These are phyloP conservation scores for Russula foetens DNA, from an alignment of 768 basidiomycete genomes.

Conservation along the genomic window DNA sequence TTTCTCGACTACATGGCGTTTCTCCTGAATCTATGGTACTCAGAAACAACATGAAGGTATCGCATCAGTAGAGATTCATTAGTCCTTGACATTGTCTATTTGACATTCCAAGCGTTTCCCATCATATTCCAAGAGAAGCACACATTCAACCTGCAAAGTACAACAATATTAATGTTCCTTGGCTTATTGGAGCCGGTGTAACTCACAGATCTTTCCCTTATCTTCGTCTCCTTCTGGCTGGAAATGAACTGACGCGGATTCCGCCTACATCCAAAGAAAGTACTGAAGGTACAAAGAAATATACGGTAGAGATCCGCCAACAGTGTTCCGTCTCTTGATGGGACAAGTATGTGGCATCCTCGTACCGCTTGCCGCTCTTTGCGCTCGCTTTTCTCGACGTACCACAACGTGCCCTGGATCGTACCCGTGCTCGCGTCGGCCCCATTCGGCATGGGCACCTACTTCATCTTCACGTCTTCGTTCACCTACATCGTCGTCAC, in stretches of 20 bases:
- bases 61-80: slow-evolving; percentile 29
- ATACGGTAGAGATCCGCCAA: slow-evolving; percentile 44
- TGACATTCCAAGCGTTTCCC: slow-evolving; percentile 51
- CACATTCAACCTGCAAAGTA: slow-evolving; percentile 45
- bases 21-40: slow-evolving; percentile 60
- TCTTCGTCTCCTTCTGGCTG: too few species aligned
- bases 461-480: slow-evolving; percentile 59
- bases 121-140: slow-evolving; percentile 41
- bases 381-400: slow-evolving; percentile 47
- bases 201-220: neutral
- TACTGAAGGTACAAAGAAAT: slow-evolving; percentile 31
- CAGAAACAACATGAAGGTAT: neutral
- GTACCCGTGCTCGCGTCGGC: slow-evolving; percentile 37
- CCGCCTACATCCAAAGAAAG: slow-evolving; percentile 25
- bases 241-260: neutral
- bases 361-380: slow-evolving; percentile 49
- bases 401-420: slow-evolving; percentile 39
- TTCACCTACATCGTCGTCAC: slow-evolving; percentile 53
- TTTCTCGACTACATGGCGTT: slow-evolving; percentile 70
- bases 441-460: slow-evolving; percentile 46
- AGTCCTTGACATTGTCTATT: slow-evolving; percentile 38
- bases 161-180: slow-evolving; percentile 43
- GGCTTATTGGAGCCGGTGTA: slow-evolving; percentile 39
- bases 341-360: slow-evolving; percentile 62
- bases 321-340: slow-evolving; percentile 58